Conservation (phyloP, 1,284 basidiomycete genomes). For the Moesziomyces aphidis region DNA sequence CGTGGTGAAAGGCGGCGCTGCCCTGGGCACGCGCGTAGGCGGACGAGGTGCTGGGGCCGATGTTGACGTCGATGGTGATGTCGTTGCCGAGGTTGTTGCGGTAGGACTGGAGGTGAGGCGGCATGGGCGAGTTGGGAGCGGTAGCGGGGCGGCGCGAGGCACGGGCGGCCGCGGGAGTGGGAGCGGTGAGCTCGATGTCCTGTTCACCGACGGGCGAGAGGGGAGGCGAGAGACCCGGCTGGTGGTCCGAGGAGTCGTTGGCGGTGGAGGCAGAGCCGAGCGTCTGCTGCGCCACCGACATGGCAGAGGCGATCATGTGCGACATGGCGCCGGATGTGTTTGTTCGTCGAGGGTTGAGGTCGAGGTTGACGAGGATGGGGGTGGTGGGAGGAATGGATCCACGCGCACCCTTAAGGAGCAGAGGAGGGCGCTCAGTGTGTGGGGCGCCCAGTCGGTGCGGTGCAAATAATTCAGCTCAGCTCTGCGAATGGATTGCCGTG, state of each 20-base stretch:
- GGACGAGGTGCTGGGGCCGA: slow-evolving; percentile 46
- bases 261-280: slow-evolving; percentile 12
- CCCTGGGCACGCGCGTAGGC: slow-evolving; percentile 47
- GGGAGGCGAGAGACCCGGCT: slow-evolving; percentile 57
- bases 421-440: not conserved
- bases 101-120: slow-evolving; percentile 21
- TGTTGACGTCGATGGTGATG: slow-evolving; percentile 48
- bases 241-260: slow-evolving; percentile 37
- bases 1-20: slow-evolving; percentile 44
- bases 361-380: slow-evolving; percentile 2
- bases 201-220: slow-evolving; percentile 41
- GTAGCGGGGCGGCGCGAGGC: slow-evolving; percentile 10
- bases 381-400: not conserved
- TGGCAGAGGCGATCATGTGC: slow-evolving; percentile 50
- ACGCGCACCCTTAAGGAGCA: not conserved
- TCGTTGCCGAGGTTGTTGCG: slow-evolving; percentile 34
- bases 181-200: slow-evolving; percentile 52
- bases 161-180: slow-evolving; percentile 28
- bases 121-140: slow-evolving; percentile 28
- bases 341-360: not conserved
- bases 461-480: too few species aligned
- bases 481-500: too few species aligned
- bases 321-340: slow-evolving; percentile 24
- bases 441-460: too few species aligned
- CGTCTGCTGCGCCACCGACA: slow-evolving; percentile 43